Conservation (phyloP, 148 eudicot genomes). For the Vaccinium darrowii region DNA sequence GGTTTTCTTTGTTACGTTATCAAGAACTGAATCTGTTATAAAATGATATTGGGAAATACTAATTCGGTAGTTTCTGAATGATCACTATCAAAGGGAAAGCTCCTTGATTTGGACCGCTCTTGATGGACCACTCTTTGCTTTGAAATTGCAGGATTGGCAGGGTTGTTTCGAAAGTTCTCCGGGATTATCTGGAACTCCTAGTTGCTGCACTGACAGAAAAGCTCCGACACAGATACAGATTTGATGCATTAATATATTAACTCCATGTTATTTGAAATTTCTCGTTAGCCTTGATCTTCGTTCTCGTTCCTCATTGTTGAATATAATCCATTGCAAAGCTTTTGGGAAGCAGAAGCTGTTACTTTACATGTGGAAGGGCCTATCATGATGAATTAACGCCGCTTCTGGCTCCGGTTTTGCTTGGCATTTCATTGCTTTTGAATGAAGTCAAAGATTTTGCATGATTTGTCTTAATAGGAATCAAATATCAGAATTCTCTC, state of each 20-base stretch:
- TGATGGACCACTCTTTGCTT: slow-evolving; percentile 5
- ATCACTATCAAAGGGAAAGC: not conserved
- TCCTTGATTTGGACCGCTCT: not conserved
- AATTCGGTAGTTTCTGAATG: not conserved
- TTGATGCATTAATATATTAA: not conserved
- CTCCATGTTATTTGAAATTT: not conserved
- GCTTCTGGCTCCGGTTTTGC: not conserved
- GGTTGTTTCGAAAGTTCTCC: not conserved
- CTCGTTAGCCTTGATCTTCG: not conserved
- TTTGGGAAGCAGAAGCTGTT: not conserved
- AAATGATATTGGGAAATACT: not conserved
- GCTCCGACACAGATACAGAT: not conserved
- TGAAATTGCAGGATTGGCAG: not conserved
- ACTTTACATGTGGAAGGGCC: not conserved
- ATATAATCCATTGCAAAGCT: not conserved
- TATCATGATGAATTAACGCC: not conserved
- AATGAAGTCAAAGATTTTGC: not conserved
- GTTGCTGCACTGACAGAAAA: not conserved
- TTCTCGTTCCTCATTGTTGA: not conserved
- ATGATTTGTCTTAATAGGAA: not conserved
- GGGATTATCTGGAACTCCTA: not conserved
- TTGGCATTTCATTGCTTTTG: not conserved
- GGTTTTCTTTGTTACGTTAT: not conserved
- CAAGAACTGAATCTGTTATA: not conserved
- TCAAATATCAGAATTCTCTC: not conserved